Evolutionary conservation across 805 yeast genomes (phyloP), one percentile per base, ranked within the genome.

Genomic region (Kazachstania psychrophila): DNA sequence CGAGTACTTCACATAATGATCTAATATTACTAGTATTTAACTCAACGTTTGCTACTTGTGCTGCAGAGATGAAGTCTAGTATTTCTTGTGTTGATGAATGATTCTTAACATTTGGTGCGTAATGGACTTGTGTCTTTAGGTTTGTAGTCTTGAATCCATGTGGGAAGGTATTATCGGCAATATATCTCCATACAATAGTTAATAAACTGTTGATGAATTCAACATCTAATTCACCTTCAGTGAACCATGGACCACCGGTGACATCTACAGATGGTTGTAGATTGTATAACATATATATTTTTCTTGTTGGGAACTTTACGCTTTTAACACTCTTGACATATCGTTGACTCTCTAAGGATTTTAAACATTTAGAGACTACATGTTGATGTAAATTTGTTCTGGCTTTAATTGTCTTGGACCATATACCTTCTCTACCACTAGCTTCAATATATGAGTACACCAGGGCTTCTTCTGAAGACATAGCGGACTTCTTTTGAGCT

Each of bases 241-340:
- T 87, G 56, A 88, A 92, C 98, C 98, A 92, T 4, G 97, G 97
- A 5, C 98, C 98, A 45, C 98, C 98, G 0, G 97, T 92, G 26
- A 92, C 92, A 47, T 89, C 97, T 23, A 85, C 79, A 3, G 94
- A 81, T 5, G 98, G 98, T 56, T 87, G 95, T 46, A 92, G 65
- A 53, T 85, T 79, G 56, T 88, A 89, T 37, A 92, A 69, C 97
- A 92, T 92, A 61, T 89, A 94, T 23, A 92, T 89, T 54, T 92
- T 92, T 46, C 98, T 72, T 1, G 96, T 89, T 11, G 97, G 96
- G 58, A 74, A 78, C 53, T 84, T 89, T 23, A 92, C 97, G 17
- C 85, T 76, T 56, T 92, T 89, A 54, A 92, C 86, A 42, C 83
- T 72, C 58, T 92, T 92, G 58, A 94, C 87, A 58, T 75, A 79